A percentile compares a stretch with the other conserved stretches of the same genome.
These are phyloP conservation scores for Gossypium ekmanianum DNA, from an alignment of 345 rosid genomes.

Conservation along the genomic window DNA sequence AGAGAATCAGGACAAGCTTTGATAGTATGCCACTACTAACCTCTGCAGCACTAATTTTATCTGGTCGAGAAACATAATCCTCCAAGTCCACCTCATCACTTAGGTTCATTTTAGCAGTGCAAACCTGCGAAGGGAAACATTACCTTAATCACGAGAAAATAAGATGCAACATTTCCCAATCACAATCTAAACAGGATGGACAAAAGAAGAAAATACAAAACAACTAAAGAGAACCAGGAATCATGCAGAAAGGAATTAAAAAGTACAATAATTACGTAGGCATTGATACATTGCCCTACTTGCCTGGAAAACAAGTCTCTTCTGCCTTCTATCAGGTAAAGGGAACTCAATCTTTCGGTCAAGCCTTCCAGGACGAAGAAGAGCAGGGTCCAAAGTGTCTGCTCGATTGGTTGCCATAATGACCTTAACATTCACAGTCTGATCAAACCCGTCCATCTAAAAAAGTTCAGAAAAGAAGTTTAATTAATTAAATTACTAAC, in stretches of 20 bases:
- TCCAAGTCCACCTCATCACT: slow-evolving; percentile 98
- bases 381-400: slow-evolving; percentile 97
- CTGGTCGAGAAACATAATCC: slow-evolving; percentile 97
- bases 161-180: not conserved
- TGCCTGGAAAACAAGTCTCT: slow-evolving; percentile 99
- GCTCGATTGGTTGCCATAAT: slow-evolving; percentile 98
- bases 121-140: slow-evolving; percentile 53
- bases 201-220: not conserved
- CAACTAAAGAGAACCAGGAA: not conserved
- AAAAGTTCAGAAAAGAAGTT: slow-evolving; percentile 7
- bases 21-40: slow-evolving; percentile 39
- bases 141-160: not conserved
- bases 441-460: slow-evolving; percentile 91
- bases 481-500: not conserved
- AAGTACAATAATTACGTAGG: not conserved
- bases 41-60: slow-evolving; percentile 99
- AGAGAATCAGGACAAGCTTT: not conserved
- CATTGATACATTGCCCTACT: not conserved
- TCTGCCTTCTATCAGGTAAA: slow-evolving; percentile 93
- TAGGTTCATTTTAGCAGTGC: slow-evolving; percentile 95
- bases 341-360: slow-evolving; percentile 95
- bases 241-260: not conserved
- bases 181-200: slow-evolving; percentile 9
- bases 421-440: slow-evolving; percentile 94
- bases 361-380: slow-evolving; percentile 95